phyloP scores from a whole-genome alignment of 2,329 filamentous ascomycete species.

The Penicillium sp. region DNA sequence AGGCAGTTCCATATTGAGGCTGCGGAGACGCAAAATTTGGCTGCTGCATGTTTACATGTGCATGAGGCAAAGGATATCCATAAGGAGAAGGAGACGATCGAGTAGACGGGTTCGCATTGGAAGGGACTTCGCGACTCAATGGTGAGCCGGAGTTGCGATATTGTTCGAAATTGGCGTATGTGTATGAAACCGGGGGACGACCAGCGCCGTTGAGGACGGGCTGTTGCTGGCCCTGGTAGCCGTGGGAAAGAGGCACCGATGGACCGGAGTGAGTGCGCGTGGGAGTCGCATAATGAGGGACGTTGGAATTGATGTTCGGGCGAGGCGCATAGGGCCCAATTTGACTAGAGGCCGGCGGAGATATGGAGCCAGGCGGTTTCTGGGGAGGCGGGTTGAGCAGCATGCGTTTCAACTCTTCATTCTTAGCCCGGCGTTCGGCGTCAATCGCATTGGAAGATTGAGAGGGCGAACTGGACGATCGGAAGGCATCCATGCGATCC shows the following conservation, averaged over 20 bases:
- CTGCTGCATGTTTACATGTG: conserved; percentile 7
- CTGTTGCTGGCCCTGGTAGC: conserved; percentile 17
- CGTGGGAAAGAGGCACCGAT: conserved; percentile 24
- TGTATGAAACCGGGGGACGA: conserved; percentile 23
- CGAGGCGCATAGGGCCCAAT: conserved; percentile 19
- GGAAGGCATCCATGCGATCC: conserved; percentile 46
- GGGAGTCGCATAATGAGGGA: conserved; percentile 33
- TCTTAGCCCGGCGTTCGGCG: conserved; percentile 43
- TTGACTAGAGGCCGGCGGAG: conserved; percentile 20
- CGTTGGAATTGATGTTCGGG: conserved; percentile 14
- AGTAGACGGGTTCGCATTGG: conserved; percentile 5
- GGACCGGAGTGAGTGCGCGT: conserved; percentile 36
- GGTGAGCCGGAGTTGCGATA: conserved; percentile 30
- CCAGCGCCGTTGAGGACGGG: conserved; percentile 15
- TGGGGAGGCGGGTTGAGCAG: conserved; percentile 44
- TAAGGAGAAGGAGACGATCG: conserved; percentile 22
- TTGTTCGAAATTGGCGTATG: conserved; percentile 22
- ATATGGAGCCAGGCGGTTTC: conserved; percentile 31
- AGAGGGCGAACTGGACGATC: conserved; percentile 30
- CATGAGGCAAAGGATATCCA: conserved; percentile 10
- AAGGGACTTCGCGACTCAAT: conserved; percentile 32
- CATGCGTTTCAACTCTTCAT: conserved; percentile 46
- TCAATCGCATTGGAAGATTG: conserved; percentile 34
- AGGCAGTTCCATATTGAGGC: conserved; percentile 22
- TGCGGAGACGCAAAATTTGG: conserved; percentile 23